Percentiles rank a stretch among this genome's conserved stretches.
Conservation (phyloP, 345 rosid genomes). For the Boechera stricta region DNA sequence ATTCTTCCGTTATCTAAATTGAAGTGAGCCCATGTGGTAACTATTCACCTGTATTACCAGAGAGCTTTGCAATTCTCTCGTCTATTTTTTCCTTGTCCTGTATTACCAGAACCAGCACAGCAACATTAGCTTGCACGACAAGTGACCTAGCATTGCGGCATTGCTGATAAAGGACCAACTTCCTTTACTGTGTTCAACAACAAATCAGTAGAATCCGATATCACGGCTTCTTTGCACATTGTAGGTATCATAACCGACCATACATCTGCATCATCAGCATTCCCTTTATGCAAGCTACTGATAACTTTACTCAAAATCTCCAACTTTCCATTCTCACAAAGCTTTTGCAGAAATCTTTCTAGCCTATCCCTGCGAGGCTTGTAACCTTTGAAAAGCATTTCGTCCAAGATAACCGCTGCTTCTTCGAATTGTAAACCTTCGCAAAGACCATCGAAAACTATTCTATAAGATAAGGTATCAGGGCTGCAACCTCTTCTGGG, state of each 20-base stretch:
- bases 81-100: neutral
- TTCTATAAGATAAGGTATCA: constrained; percentile 74
- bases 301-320: constrained; percentile 53
- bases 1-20: neutral
- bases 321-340: constrained; percentile 51
- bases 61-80: too few species aligned
- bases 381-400: constrained; percentile 83
- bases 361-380: constrained; percentile 54
- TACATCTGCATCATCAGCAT: constrained; percentile 44
- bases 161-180: constrained; percentile 11
- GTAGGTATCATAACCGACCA: constrained; percentile 54
- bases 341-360: constrained; percentile 48
- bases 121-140: neutral
- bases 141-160: constrained; percentile 18
- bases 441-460: constrained; percentile 73
- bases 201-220: constrained; percentile 43
- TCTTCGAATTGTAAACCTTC: constrained; percentile 55
- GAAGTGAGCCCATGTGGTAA: neutral
- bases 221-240: constrained; percentile 42
- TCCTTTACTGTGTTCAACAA: constrained; percentile 31
- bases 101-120: too few species aligned
- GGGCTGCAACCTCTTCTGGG: constrained; percentile 73
- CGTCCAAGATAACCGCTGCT: constrained; percentile 70
- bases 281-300: constrained; percentile 50
- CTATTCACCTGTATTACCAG: neutral